A percentile compares a stretch with the other conserved stretches of the same genome.
Evolutionary conservation across 2,329 filamentous ascomycete species (phyloP).

Genomic region (Xylariomycetidae sp.): DNA sequence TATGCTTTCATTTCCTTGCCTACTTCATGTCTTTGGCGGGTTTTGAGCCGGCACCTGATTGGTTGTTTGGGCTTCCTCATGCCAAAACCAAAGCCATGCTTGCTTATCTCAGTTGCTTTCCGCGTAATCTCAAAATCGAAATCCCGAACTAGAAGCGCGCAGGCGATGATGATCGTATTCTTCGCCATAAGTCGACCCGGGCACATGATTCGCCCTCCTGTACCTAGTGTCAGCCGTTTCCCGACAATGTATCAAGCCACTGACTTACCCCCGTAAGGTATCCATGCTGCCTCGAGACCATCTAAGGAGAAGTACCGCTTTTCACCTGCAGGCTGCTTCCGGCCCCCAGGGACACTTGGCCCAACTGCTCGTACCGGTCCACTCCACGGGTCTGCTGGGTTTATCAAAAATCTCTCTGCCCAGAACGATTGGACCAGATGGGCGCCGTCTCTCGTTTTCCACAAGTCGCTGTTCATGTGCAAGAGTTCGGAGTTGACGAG

Average conservation of each 20-base stretch:
- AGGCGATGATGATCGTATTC: constrained; percentile 1
- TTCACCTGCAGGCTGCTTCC: neutral
- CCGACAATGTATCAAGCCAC: neutral
- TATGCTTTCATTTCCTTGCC: neutral
- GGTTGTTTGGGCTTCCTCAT: neutral
- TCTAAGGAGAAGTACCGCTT: constrained; percentile 3
- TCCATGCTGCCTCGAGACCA: constrained; percentile 4
- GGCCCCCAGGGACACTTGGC: no score
- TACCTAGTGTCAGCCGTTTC: neutral
- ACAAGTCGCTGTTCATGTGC: constrained; percentile 10
- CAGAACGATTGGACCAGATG: constrained; percentile 10
- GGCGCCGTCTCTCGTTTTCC: constrained; percentile 9
- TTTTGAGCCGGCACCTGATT: neutral
- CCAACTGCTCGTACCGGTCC: no score
- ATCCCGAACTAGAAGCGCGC: neutral
- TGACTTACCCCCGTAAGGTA: constrained; percentile 8
- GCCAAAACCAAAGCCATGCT: neutral
- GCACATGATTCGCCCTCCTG: constrained; percentile 3
- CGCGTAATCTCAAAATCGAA: constrained; percentile 3
- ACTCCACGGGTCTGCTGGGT: constrained; percentile 5
- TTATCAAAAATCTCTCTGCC: constrained; percentile 10
- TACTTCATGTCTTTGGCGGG: neutral
- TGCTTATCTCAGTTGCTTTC: neutral
- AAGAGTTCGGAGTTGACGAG: constrained; percentile 4
- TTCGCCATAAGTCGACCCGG: constrained; percentile 6